These are phyloP conservation scores for Chlorella sp. DNA, from an alignment of 139 green algal species.

Conservation along the genomic window DNA sequence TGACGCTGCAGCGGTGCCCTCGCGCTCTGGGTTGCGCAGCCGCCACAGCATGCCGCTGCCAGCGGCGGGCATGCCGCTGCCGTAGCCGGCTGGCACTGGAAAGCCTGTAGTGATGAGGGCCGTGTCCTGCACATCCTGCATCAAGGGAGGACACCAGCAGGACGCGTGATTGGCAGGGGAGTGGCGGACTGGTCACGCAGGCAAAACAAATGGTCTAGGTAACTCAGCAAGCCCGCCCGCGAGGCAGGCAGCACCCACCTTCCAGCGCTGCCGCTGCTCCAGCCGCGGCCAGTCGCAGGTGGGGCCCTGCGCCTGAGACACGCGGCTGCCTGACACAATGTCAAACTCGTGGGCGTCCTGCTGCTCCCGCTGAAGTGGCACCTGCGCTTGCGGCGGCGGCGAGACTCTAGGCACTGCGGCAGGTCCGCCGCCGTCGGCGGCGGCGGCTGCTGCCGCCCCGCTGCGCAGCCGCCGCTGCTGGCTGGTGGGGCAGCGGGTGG, in stretches of 20 bases:
- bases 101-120: conserved; percentile 30
- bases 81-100: conserved; percentile 27
- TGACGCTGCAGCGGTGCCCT: not conserved
- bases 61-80: not conserved
- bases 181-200: not conserved
- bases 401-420: not conserved
- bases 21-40: not conserved
- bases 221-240: not conserved
- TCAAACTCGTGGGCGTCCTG: not conserved
- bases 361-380: not conserved
- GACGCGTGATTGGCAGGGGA: not conserved
- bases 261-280: conserved; percentile 3
- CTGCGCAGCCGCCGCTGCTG: not conserved
- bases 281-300: conserved; percentile 12
- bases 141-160: no score
- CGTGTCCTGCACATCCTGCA: not conserved
- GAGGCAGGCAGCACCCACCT: not conserved
- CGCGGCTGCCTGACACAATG: conserved; percentile 10
- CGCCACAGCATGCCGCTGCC: not conserved
- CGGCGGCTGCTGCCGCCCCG: not conserved
- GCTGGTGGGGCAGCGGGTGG: not conserved
- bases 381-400: not conserved
- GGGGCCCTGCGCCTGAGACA: not conserved
- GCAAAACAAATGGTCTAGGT: not conserved
- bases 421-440: not conserved